Evolutionary conservation across 1,139 yeast species (phyloP).

Genomic region (Blastobotrys apis): DNA sequence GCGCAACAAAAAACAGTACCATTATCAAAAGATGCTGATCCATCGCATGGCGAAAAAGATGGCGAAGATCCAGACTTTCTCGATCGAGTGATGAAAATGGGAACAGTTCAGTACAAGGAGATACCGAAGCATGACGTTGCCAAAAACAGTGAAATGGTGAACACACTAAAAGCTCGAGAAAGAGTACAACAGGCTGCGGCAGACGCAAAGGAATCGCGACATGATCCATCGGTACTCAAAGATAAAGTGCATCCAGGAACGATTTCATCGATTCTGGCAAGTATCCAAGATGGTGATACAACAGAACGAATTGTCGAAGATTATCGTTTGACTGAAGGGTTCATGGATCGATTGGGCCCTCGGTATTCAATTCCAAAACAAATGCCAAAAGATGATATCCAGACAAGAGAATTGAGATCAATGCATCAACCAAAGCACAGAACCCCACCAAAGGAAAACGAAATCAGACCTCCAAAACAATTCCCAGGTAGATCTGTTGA

Average conservation of each 20-base stretch:
- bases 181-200: slow-evolving; percentile 1
- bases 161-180: slow-evolving; percentile 8
- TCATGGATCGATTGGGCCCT: slow-evolving; percentile 10
- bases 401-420: slow-evolving; percentile 5
- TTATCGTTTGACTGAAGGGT: slow-evolving; percentile 4
- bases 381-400: neutral
- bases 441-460: neutral
- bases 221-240: neutral
- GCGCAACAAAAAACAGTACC: neutral
- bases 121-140: neutral
- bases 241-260: slow-evolving; percentile 9
- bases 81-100: slow-evolving; percentile 9
- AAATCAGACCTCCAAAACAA: neutral
- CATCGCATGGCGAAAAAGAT: neutral
- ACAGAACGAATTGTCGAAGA: slow-evolving; percentile 7
- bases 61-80: slow-evolving; percentile 10
- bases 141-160: slow-evolving; percentile 4
- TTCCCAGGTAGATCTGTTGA: neutral
- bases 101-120: slow-evolving; percentile 10
- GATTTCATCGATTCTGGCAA: slow-evolving; percentile 9
- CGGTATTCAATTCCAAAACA: slow-evolving; percentile 9
- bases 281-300: slow-evolving; percentile 10
- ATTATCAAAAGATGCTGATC: neutral
- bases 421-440: slow-evolving; percentile 8
- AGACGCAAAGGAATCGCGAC: neutral